Conservation (phyloP, 169 alveolate species). For the Eimeria acervulina region DNA sequence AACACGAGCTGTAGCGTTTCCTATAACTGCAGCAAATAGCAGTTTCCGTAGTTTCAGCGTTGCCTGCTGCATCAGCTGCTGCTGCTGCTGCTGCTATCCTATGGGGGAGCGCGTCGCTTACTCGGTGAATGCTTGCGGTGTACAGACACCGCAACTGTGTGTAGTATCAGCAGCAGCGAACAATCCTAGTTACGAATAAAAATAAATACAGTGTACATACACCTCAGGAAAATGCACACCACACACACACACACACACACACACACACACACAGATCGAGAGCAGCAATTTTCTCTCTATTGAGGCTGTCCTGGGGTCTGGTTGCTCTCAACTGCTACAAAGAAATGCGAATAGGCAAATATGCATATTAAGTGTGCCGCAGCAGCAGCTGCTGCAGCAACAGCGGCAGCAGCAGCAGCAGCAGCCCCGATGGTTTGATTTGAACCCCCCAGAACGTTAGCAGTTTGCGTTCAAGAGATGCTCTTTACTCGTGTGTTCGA, state of each 20-base stretch:
- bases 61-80: neutral
- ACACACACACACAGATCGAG: too few relatives aligned
- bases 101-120: neutral
- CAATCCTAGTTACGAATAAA: too few relatives aligned
- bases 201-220: too few relatives aligned
- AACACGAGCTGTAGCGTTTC: neutral
- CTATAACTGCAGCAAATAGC: neutral
- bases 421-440: neutral
- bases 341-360: too few relatives aligned
- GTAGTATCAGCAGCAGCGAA: neutral
- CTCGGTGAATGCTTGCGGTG: neutral
- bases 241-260: too few relatives aligned
- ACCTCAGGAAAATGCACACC: too few relatives aligned
- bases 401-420: neutral
- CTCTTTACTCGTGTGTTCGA: neutral
- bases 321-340: too few relatives aligned
- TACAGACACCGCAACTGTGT: neutral
- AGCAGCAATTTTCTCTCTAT: too few relatives aligned
- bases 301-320: too few relatives aligned
- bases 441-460: conserved; percentile 2
- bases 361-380: neutral
- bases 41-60: neutral
- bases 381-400: neutral
- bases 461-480: neutral
- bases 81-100: neutral